Evolutionary conservation across 306 rosid genomes (phyloP), one percentile per base, ranked within the genome.

Genomic region (Bauhinia variegata): DNA sequence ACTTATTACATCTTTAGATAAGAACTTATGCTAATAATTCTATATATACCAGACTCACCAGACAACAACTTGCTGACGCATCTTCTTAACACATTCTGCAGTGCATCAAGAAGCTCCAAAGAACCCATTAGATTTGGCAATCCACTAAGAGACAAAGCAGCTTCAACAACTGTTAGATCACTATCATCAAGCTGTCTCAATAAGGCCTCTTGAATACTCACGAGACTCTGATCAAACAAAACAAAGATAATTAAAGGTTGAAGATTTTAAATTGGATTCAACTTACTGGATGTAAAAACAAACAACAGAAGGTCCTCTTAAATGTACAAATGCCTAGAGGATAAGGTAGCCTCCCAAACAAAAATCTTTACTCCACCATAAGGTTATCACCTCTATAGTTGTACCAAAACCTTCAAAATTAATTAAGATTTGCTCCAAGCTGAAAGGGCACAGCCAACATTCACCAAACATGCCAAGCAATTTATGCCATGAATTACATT

Each of bases 121-220:
- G 78, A 73, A 73, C 63, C 73, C 63, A 84, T 54, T 36, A 84
- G 64, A 61, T 82, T 79, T 19, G 84, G 65, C 75, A 92, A 73
- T 66, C 86, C 86, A 62, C 84, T 86, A 18, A 92, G 63, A 52
- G 80, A 69, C 18, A 92, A 68, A 72, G 91, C 93, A 10, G 86
- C 95, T 76, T 54, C 77, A 71, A 92, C 96, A 77, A 92, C 91
- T 67, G 86, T 86, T 44, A 87, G 85, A 75, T 92, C 98, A 60
- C 83, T 79, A 78, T 92, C 96, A 51, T 72, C 83, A 78, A 92
- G 82, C 78, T 86, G 96, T 72, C 87, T 80, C 80, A 83, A 75
- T 67, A 89, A 72, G 65, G 86, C 86, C 75, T 82, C 93, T 83
- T 78, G 85, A 51, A 89, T 75, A 70, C 73, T 82, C 46, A 79